A percentile compares a stretch with the other conserved stretches of the same genome.
Evolutionary conservation across 495 filamentous ascomycete species (phyloP).

Genomic region (Lophiostoma macrostomum): DNA sequence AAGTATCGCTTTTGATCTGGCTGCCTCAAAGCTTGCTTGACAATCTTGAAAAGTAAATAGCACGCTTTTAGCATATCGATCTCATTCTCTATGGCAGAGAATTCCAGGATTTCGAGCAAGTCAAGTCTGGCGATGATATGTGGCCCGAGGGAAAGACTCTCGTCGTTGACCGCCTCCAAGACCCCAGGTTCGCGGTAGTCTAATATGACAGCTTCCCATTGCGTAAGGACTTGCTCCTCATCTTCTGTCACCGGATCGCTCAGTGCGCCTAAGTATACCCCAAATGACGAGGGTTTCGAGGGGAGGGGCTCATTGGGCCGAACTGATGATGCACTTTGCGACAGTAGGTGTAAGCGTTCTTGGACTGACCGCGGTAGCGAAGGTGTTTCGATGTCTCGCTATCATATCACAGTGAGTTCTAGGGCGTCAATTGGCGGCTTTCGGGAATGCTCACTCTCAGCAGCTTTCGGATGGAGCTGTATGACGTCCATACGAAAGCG

Average conservation of each 20-base stretch:
- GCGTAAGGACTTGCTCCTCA: conserved; percentile 41
- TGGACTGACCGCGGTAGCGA: conserved; percentile 19
- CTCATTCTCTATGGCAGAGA: conserved; percentile 34
- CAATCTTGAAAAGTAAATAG: conserved; percentile 36
- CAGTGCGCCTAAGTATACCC: conserved; percentile 50
- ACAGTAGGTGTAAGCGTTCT: conserved; percentile 22
- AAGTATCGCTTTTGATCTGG: conserved; percentile 34
- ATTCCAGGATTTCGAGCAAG: conserved; percentile 37
- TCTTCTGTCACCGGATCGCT: conserved; percentile 37
- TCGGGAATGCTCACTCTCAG: conserved; percentile 19
- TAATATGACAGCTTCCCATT: conserved; percentile 51
- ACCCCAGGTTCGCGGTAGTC: conserved; percentile 48
- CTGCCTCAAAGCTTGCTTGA: conserved; percentile 18
- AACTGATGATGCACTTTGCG: neutral
- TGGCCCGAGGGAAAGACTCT: conserved; percentile 25
- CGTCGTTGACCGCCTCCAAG: conserved; percentile 38
- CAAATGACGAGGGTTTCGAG: conserved; percentile 47
- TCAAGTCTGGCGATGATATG: conserved; percentile 48
- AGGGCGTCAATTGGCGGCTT: neutral
- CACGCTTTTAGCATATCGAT: conserved; percentile 42
- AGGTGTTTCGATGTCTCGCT: conserved; percentile 5
- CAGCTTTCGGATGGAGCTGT: conserved; percentile 12
- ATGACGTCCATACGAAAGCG: conserved; percentile 16
- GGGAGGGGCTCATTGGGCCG: conserved; percentile 9
- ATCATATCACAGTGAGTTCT: neutral